Percentiles rank a stretch among this genome's conserved stretches.
phyloP scores from a whole-genome alignment of 2,329 filamentous ascomycete species.

The Penicillium sp. region DNA sequence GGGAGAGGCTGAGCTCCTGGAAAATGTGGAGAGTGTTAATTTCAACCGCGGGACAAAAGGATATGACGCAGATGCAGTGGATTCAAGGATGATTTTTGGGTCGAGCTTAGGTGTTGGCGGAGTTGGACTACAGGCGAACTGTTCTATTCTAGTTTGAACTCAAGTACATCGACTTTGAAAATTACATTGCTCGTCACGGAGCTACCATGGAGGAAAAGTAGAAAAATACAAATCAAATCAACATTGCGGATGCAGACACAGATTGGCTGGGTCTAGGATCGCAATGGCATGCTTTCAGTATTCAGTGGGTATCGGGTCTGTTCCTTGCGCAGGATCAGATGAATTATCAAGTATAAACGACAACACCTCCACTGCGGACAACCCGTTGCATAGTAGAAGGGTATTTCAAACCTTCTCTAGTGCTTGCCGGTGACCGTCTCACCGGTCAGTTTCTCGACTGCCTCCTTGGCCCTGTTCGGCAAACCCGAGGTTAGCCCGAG shows the following conservation, averaged over 20 bases:
- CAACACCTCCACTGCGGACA: conserved; percentile 4
- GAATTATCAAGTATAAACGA: conserved; percentile 7
- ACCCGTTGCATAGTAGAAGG: conserved; percentile 29
- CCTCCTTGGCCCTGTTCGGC: conserved; percentile 55
- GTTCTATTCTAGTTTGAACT: too few relatives aligned
- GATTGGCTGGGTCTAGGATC: too few relatives aligned
- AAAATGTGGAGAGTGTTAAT: too few relatives aligned
- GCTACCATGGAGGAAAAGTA: background rate
- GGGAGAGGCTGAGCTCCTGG: too few relatives aligned
- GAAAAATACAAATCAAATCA: background rate
- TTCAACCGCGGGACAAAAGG: too few relatives aligned
- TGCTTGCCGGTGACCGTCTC: conserved; percentile 60
- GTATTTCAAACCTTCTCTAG: conserved; percentile 45
- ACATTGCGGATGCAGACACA: conserved; percentile 10
- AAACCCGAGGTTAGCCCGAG: conserved; percentile 29
- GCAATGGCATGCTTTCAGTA: too few relatives aligned
- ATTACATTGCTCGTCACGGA: too few relatives aligned
- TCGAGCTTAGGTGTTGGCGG: too few relatives aligned
- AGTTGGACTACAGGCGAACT: too few relatives aligned
- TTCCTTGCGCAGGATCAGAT: conserved; percentile 1
- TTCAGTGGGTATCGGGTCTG: conserved; percentile 14
- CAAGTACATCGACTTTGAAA: too few relatives aligned
- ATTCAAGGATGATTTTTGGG: too few relatives aligned
- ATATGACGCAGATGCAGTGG: too few relatives aligned
- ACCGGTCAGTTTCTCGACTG: conserved; percentile 60